Evolutionary conservation across 2,329 filamentous ascomycete species (phyloP).

Genomic region (Ceratocystiopsis sp.): DNA sequence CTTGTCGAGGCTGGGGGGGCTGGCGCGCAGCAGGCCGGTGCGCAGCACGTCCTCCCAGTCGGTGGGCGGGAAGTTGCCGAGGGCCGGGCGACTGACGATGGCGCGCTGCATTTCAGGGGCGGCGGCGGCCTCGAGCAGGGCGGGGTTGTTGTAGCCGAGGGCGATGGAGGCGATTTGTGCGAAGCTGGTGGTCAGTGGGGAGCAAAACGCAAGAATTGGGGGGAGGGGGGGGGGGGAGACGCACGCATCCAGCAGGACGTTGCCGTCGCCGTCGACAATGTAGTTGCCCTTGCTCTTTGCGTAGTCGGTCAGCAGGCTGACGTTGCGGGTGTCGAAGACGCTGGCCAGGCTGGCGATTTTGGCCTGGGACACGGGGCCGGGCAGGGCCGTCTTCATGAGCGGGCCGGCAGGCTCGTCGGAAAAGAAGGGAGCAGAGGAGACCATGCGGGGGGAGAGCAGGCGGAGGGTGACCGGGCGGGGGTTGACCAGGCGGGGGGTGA

Average conservation of each 20-base stretch:
- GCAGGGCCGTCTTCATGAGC: conserved; percentile 44
- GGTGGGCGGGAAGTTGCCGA: conserved; percentile 77
- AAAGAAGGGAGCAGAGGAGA: conserved; percentile 2
- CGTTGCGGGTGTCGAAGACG: conserved; percentile 70
- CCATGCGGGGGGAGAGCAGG: background rate
- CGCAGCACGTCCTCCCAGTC: conserved; percentile 70
- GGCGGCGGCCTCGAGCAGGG: conserved; percentile 50
- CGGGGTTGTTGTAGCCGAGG: conserved; percentile 79
- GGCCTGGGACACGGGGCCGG: conserved; percentile 56
- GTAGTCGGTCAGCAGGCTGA: conserved; percentile 72
- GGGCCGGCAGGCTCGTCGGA: conserved; percentile 32
- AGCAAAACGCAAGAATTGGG: too few relatives aligned
- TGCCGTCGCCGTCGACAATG: conserved; percentile 54
- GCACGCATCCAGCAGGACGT: conserved; percentile 59
- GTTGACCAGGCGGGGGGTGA: too few relatives aligned
- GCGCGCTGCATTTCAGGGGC: conserved; percentile 64
- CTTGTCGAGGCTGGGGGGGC: conserved; percentile 67
- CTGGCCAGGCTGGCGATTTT: conserved; percentile 52
- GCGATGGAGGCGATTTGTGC: conserved; percentile 89
- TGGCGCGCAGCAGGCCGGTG: conserved; percentile 63
- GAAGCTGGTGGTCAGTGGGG: background rate
- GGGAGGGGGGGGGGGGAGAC: too few relatives aligned
- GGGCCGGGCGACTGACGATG: conserved; percentile 73
- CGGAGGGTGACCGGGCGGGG: too few relatives aligned
- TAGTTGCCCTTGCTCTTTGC: conserved; percentile 65